Evolutionary conservation across 306 rosid genomes (phyloP), one percentile per base, ranked within the genome.

Genomic region (Abrus pulchellus): DNA sequence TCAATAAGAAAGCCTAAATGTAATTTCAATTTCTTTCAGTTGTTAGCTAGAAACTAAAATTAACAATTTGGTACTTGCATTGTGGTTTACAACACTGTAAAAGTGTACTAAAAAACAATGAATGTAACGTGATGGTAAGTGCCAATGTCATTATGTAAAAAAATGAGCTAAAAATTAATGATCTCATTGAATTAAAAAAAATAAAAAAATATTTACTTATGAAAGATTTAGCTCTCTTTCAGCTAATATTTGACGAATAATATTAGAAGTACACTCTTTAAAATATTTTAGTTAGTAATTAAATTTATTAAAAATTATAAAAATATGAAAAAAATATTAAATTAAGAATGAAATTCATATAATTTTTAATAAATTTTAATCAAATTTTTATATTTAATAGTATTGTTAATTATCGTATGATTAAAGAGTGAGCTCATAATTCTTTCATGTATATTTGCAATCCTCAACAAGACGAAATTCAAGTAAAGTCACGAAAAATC

Each of bases 1-100:
- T 43, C 75, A 32, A 72, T 9, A 68, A 28, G 50, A 45, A 41
- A 44, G 7, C 48, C 32, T 69, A 30, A 64, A 34, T 34, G 60
- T 8, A 52, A n/a, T 50, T 70, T 13, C 48, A 32, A 20, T 32
- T 28, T 50, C 45, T 70, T 20, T 12, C 13, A 28, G 13, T 10
- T 30, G 29, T 32, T 1, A 13, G 61, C 34, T 33, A 0, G 44
- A 62, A 62, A 9, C 1, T 32, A 9, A 62, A 62, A 9, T 1
- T 32, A 9, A 60, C 32, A 60, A 1, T 34, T 0, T 9, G 20
- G 32, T 1, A 8, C 38, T 57, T 9, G 10, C 36, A 20, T 57
- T 57, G 47, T 44, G 12, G 48, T 38, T 32, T 9, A 10, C 14
- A 32, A 60, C 20, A 57, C 12, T 54, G 20, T 20, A 20, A 20